phyloP scores from a whole-genome alignment of 768 basidiomycete genomes.

The Lactifluus piperatus region DNA sequence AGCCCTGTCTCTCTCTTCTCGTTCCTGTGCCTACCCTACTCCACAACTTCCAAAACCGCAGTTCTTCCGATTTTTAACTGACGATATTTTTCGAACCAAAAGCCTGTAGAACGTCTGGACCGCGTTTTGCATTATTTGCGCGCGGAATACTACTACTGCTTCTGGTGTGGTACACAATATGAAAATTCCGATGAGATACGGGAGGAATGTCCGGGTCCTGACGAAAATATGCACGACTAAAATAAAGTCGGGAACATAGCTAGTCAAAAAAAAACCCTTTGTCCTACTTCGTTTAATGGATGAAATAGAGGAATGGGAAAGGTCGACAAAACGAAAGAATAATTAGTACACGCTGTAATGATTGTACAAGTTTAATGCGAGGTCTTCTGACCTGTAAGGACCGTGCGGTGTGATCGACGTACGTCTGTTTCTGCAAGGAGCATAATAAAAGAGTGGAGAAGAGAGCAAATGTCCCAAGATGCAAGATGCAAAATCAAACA shows the following conservation, averaged over 20 bases:
- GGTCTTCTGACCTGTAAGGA: conserved; percentile 5
- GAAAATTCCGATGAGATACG: conserved; percentile 49
- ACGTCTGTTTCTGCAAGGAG: background rate
- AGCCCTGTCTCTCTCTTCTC: too few relatives aligned
- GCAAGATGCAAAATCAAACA: background rate
- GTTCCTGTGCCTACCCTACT: background rate
- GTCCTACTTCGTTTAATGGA: background rate
- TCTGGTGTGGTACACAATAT: conserved; percentile 84
- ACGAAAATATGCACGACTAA: conserved; percentile 75
- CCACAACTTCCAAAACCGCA: background rate
- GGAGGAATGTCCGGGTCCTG: conserved; percentile 60
- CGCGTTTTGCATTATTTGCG: conserved; percentile 69
- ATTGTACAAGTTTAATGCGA: conserved; percentile 10
- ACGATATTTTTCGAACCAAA: background rate
- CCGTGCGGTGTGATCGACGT: conserved; percentile 7
- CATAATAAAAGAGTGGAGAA: background rate
- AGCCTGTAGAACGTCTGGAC: conserved; percentile 66
- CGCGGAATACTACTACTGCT: conserved; percentile 65
- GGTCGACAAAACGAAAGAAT: background rate
- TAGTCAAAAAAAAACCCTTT: background rate
- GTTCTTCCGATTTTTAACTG: background rate
- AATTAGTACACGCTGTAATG: conserved; percentile 10
- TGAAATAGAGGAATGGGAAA: conserved; percentile 1
- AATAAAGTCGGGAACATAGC: conserved; percentile 13
- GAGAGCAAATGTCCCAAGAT: conserved; percentile 5